Evolutionary conservation across 148 eudicot species (phyloP), one percentile per base, ranked within the genome.

Genomic region (Rhododendron vialii): DNA sequence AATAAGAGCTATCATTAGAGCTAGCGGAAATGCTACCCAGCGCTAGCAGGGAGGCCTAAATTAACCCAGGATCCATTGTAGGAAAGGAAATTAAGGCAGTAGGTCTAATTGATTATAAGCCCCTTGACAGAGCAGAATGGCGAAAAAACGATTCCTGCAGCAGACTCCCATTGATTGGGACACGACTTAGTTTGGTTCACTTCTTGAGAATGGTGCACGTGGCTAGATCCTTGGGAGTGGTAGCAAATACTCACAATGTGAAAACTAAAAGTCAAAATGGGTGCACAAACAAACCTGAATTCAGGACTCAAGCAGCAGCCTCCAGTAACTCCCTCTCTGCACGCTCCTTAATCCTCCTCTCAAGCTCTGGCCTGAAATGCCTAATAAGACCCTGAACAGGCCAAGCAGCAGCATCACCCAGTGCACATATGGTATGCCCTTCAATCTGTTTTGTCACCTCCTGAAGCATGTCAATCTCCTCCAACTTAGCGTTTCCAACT

Each of bases 321-420:
- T 93, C 92, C 11, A 88, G 81, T 82, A 95, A 89, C 92, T 96
- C 99, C 88, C 90, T 94, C 55, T 93, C 93, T 10, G 99, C 99
- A 59, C 91, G 93, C 84, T 95, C 96, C 86, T 86, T 92, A 50
- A 96, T 96, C 90, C 99, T 94, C 90, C 94, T 89, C 85, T 96
- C 99, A 53, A 96, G 90, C 90, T 96, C 99, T 8, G 98, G 98
- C 85, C 99, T 93, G 82, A 96, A 96, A 83, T 96, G 98, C 90
- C 98, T 92, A 43, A 96, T 95, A 76, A 95, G 98, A 87, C 99
- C 98, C 91, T 96, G 99, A 86, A 96, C 98, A 18, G 99, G 99
- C 98, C 98, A 95, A 86, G 98, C 98, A 89, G 98, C 99, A 78
- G 98, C 99, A 91, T 94, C 98, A 47, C 98, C 99, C 90, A 95